Evolutionary conservation across 495 filamentous ascomycete species (phyloP), one percentile per base, ranked within the genome.

Genomic region (Aspergillus cavernicola): DNA sequence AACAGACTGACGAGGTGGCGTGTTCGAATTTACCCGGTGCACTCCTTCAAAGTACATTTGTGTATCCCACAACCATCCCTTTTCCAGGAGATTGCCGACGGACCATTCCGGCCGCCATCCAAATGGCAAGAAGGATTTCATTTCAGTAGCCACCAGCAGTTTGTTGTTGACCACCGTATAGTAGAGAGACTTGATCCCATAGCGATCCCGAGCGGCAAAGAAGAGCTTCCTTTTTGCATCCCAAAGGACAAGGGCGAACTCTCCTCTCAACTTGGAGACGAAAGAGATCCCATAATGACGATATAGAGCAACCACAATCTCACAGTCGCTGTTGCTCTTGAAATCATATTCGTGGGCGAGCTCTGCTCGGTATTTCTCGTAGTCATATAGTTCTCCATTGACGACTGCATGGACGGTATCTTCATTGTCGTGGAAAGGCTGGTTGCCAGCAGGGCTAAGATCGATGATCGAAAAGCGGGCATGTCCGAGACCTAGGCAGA

Each of bases 371-470:
- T 78, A 61, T 10, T 58, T 46, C 15, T 78, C 71, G 43, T 75
- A 53, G 55, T 77, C 74, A 58, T 81, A 83, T 32, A 83, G 63
- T 57, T 81, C 80, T 49, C 80, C 80, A 49, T 81, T 81, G 48
- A 81, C 72, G 35, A 82, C 71, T 4, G 75, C 78, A 61, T 80
- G 74, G 23, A 81, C 66, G 0, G 37, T 56, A 29, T 59, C 52
- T 36, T 67, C 62, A n/a, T 16, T 33, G 57, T 66, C 62, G 38
- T 75, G 67, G 47, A 81, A 72, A 3, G 78, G 79, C 38, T 83
- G 79, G 15, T 59, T 55, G 18, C 70, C 79, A 12, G 58, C 57
- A 0, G 74, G 59, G 40, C 64, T 69, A 8, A 80, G 69, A 58
- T 81, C 79, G 46, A 77, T 75, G 57, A 81, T 81, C 4, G 73